Base-by-base conservation (phyloP, 768 basidiomycete genomes). In the Termitomyces sp. region DNA sequence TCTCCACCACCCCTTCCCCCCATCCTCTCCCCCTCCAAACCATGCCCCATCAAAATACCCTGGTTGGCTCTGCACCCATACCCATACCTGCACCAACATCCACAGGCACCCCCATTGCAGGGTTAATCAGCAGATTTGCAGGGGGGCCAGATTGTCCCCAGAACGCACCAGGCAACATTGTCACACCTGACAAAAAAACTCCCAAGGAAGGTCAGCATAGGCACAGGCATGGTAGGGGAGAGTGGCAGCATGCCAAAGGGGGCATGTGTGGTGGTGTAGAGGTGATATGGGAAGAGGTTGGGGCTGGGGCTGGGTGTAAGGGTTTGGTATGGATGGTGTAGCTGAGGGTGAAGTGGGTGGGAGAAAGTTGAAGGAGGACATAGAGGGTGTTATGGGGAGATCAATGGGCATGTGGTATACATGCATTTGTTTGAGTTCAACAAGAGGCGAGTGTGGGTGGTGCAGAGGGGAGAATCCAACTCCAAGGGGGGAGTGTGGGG, bases 351-450 rank as follows among this genome's bases (percentile, higher is more conserved):
- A 20, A 31, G 20, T 20, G 0, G 50, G 48, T 1, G 48, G 48
- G 35, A 49, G 48, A 12, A 97, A 95, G 12, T 85, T 86, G 72
- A 97, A 98, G 5, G 92, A 85, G 1, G 96, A 95, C 95, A 98
- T 98, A 56, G 89, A 90, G 0, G 95, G 94, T n/a, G 95, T 97
- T 64, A 97, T 93, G 1, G 91, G 89, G 13, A 91, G 48, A 3
- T 15, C 16, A 10, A 49, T 36, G 0, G 23, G 47, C 3, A 35
- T 49, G 11, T 49, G 47, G 23, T 38, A 25, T 15, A 7, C 32
- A 16, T 48, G 47, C 23, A n/a, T 23, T n/a, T 48, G 47, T 3
- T 32, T 47, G 32, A 47, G 74, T 47, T 81, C 64, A 47, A 73
- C 72, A 50, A 15, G 77, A 76, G 18, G 74, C 76, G 27, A 71